Percentiles rank a stretch among this genome's conserved stretches.
Conservation (phyloP, 305 asterid genomes). For the Fraxinus ornus region DNA sequence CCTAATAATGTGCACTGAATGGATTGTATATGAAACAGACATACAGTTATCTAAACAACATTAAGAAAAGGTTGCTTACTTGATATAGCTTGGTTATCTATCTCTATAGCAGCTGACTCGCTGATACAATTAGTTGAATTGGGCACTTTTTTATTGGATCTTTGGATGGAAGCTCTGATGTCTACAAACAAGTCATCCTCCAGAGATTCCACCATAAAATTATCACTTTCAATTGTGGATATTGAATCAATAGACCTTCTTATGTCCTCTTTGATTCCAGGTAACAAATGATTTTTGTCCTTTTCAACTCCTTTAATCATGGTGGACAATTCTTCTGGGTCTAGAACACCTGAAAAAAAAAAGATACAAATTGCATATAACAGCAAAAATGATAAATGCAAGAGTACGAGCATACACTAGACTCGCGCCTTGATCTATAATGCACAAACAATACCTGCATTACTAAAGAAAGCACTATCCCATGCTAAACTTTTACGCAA, state of each 20-base stretch:
- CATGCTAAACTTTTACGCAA: slow-evolving; percentile 97
- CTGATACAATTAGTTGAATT: slow-evolving; percentile 31
- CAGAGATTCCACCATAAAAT: slow-evolving; percentile 58
- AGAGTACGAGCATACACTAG: background rate
- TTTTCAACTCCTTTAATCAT: slow-evolving; percentile 64
- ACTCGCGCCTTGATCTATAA: background rate
- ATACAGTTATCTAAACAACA: background rate
- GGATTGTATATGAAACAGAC: background rate
- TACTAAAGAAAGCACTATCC: slow-evolving; percentile 95
- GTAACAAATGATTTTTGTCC: slow-evolving; percentile 42
- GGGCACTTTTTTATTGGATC: slow-evolving; percentile 60
- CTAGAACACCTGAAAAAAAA: slow-evolving; percentile 66
- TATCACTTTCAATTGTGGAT: slow-evolving; percentile 72
- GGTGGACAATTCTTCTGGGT: slow-evolving; percentile 75
- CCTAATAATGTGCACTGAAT: background rate
- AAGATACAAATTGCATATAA: background rate
- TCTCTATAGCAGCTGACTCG: slow-evolving; percentile 32
- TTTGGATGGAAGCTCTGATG: slow-evolving; percentile 97
- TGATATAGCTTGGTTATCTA: slow-evolving; percentile 41
- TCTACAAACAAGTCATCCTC: slow-evolving; percentile 88
- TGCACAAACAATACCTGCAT: slow-evolving; percentile 59
- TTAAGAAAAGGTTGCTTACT: slow-evolving; percentile 45
- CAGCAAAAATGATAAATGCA: background rate
- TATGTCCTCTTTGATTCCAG: slow-evolving; percentile 82
- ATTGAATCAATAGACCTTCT: slow-evolving; percentile 71